Base-by-base conservation (phyloP, 495 filamentous ascomycete genomes). In the Oidiodendron maius region DNA sequence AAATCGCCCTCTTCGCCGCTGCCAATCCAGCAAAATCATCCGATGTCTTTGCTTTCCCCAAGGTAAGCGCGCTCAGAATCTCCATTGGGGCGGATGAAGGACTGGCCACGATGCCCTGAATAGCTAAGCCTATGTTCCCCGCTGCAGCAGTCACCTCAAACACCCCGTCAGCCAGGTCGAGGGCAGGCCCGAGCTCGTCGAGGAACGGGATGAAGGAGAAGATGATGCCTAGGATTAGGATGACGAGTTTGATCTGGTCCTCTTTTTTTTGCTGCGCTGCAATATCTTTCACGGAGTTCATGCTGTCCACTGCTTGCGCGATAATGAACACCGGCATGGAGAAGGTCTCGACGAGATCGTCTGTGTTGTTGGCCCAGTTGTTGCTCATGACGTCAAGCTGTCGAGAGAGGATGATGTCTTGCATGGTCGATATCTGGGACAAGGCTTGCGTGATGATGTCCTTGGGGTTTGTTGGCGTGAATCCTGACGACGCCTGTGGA, bases 241-340 rank as follows among this genome's bases (percentile, higher is more conserved):
- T 18, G 47, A 60, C 53, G n/a, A 60, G 54, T 4, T 53, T 46
- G 25, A 51, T 50, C 38, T 54, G 28, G n/a, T 44, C 30, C 6
- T 44, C 30, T 30, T 57, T 43, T 46, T 48, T 42, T 25, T 54
- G 35, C 32, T 57, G 22, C 38, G 52, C 34, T 9, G 32, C 58
- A 28, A 60, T 44, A 9, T 25, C 24, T 46, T 60, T 60, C 4
- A 55, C 58, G 17, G 18, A 15, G 16, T 10, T 17, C 58, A 60
- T 60, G 4, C 37, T 34, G 2, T 46, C 34, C 0, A 60, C 42
- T 1, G 57, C 57, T 38, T 60, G 48, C 41, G 13, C 11, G 16
- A 60, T 51, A 24, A 60, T 46, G 47, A 60, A 57, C 0, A 60
- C 53, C 1, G 54, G 58, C 50, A 55, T 50, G 9, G 50, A 44